Evolutionary conservation across 257 asterid species (phyloP).

Genomic region (Nicotiana attenuata): DNA sequence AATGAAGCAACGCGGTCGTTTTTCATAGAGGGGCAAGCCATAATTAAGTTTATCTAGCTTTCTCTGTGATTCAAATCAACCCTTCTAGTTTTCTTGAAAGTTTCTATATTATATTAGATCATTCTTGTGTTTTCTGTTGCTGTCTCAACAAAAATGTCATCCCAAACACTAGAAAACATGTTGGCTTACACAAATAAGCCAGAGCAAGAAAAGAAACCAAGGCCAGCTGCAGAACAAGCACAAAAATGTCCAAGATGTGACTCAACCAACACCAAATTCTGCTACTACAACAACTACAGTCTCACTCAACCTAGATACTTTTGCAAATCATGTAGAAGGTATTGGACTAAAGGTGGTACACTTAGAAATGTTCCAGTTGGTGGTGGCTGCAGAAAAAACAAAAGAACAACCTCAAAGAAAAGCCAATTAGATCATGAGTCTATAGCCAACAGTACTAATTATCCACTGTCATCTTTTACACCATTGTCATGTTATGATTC

Average conservation of each 20-base stretch:
- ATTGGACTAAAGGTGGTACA: constrained; percentile 97
- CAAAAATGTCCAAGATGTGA: constrained; percentile 91
- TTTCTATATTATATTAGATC: constrained; percentile 15
- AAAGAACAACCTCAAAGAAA: constrained; percentile 37
- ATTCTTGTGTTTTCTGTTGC: neutral
- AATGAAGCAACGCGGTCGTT: no score
- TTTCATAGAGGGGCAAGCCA: neutral
- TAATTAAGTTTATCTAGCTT: neutral
- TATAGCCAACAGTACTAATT: constrained; percentile 17
- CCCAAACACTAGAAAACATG: constrained; percentile 81
- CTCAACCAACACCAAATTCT: constrained; percentile 80
- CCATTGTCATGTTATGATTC: constrained; percentile 28
- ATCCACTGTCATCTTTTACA: constrained; percentile 20
- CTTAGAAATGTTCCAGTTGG: constrained; percentile 89
- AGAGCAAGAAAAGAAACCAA: constrained; percentile 65
- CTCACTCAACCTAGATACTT: constrained; percentile 93
- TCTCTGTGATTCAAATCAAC: constrained; percentile 26
- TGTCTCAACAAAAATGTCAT: constrained; percentile 27
- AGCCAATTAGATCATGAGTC: constrained; percentile 32
- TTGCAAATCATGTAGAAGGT: constrained; percentile 90
- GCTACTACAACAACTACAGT: constrained; percentile 94
- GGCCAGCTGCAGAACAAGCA: constrained; percentile 57
- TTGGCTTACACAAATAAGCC: constrained; percentile 47
- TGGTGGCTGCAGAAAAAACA: constrained; percentile 87
- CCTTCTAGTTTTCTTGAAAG: constrained; percentile 27